These are phyloP conservation scores for Penicillium atrosanguineum DNA, from an alignment of 495 filamentous ascomycete genomes.

Conservation along the genomic window DNA sequence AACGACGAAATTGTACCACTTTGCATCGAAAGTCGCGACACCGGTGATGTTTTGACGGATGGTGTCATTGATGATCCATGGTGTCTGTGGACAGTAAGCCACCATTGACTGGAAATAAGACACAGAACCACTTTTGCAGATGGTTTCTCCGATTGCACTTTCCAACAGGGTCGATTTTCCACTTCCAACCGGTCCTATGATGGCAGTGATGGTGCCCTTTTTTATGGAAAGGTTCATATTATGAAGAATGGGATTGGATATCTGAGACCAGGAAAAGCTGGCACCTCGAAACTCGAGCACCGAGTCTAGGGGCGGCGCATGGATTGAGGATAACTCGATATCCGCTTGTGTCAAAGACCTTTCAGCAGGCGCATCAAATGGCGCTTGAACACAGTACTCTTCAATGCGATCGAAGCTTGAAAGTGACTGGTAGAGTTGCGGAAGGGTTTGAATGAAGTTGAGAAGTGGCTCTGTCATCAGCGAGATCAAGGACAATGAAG, in stretches of 20 bases:
- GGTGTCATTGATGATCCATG: slow-evolving; percentile 41
- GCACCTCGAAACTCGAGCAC: slow-evolving; percentile 7
- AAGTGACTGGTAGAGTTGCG: slow-evolving; percentile 16
- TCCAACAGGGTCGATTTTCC: slow-evolving; percentile 41
- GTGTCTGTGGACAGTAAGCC: slow-evolving; percentile 42
- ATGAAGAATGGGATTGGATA: not conserved
- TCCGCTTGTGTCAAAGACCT: not conserved
- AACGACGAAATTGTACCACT: slow-evolving; percentile 34
- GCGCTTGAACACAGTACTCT: slow-evolving; percentile 13
- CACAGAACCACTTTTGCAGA: not conserved
- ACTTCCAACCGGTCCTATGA: slow-evolving; percentile 39
- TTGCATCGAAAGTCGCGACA: slow-evolving; percentile 13
- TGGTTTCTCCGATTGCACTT: slow-evolving; percentile 15
- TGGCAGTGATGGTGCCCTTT: slow-evolving; percentile 18
- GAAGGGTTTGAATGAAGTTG: slow-evolving; percentile 26
- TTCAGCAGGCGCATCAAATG: not conserved
- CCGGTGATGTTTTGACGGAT: slow-evolving; percentile 39
- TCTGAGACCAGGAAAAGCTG: slow-evolving; percentile 7
- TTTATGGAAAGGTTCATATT: slow-evolving; percentile 5
- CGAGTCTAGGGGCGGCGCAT: not conserved
- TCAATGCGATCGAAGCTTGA: slow-evolving; percentile 34
- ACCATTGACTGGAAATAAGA: not conserved
- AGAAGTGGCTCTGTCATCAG: slow-evolving; percentile 30
- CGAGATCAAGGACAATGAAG: slow-evolving; percentile 33
- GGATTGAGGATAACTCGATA: not conserved